Conservation (phyloP, 805 yeast species). For the Saccharomycopsis sp. region DNA sequence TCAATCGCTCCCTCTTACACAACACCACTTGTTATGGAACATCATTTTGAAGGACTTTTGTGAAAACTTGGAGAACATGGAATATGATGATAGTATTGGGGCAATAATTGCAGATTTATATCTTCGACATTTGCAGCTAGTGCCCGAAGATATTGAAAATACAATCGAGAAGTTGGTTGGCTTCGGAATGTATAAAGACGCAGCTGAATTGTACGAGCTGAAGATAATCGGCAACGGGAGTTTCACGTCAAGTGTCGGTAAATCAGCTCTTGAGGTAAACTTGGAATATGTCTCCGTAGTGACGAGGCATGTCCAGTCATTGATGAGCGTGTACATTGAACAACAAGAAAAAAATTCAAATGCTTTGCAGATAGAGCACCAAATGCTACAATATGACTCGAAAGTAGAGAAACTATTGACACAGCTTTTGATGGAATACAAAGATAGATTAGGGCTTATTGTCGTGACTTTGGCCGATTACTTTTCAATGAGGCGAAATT, state of each 20-base stretch:
- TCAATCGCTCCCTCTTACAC: conserved; percentile 40
- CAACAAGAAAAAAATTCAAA: conserved; percentile 7
- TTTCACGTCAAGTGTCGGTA: conserved; percentile 31
- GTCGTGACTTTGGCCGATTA: conserved; percentile 43
- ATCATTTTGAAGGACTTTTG: not conserved
- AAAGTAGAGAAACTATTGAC: conserved; percentile 33
- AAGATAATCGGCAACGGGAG: conserved; percentile 30
- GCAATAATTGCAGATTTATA: conserved; percentile 26
- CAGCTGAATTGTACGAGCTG: conserved; percentile 30
- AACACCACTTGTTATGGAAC: conserved; percentile 52
- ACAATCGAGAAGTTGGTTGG: conserved; percentile 31
- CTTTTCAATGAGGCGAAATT: conserved; percentile 32
- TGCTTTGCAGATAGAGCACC: conserved; percentile 15
- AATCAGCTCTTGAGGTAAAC: conserved; percentile 44
- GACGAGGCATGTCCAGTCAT: conserved; percentile 25
- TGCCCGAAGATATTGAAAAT: conserved; percentile 28
- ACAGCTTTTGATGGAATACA: conserved; percentile 37
- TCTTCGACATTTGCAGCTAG: conserved; percentile 28
- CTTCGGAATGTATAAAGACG: conserved; percentile 27
- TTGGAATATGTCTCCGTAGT: conserved; percentile 39
- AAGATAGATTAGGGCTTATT: conserved; percentile 53
- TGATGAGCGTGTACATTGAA: conserved; percentile 4
- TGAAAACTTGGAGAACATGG: not conserved
- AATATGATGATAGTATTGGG: not conserved
- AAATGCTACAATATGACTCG: conserved; percentile 20